phyloP scores from a whole-genome alignment of 441 rosid species.

The Populus hybrid region DNA sequence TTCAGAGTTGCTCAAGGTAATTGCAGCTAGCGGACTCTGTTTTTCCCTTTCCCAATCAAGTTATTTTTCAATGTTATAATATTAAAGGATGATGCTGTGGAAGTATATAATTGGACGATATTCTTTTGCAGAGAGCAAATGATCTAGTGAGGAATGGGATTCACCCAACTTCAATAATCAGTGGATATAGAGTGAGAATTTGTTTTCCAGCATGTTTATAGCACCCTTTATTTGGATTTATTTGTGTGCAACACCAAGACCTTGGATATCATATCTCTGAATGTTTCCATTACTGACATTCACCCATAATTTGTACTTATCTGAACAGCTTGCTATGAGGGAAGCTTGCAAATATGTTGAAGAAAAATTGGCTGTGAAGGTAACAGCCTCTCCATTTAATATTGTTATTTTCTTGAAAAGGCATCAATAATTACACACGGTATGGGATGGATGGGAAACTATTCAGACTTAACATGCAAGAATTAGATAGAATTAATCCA shows the following conservation, averaged over 20 bases:
- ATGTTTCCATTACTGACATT: neutral
- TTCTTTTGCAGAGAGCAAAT: slow-evolving; percentile 75
- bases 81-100: neutral
- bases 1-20: slow-evolving; percentile 92
- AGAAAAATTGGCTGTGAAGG: slow-evolving; percentile 90
- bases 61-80: neutral
- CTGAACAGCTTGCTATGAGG: slow-evolving; percentile 90
- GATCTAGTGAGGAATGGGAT: slow-evolving; percentile 96
- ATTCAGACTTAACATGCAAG: neutral
- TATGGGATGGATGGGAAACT: neutral
- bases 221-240: neutral
- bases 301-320: neutral
- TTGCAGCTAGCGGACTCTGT: slow-evolving; percentile 6
- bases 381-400: slow-evolving; percentile 19
- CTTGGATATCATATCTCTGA: neutral
- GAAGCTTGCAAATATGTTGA: slow-evolving; percentile 95
- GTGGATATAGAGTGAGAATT: slow-evolving; percentile 76
- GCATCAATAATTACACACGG: neutral
- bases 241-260: neutral
- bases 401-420: no score
- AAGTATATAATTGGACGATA: slow-evolving; percentile 15
- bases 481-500: neutral
- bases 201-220: slow-evolving; percentile 4
- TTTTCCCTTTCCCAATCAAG: neutral
- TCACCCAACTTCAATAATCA: slow-evolving; percentile 95